These are phyloP conservation scores for Roridomyces roridus DNA, from an alignment of 768 basidiomycete genomes.

Conservation along the genomic window DNA sequence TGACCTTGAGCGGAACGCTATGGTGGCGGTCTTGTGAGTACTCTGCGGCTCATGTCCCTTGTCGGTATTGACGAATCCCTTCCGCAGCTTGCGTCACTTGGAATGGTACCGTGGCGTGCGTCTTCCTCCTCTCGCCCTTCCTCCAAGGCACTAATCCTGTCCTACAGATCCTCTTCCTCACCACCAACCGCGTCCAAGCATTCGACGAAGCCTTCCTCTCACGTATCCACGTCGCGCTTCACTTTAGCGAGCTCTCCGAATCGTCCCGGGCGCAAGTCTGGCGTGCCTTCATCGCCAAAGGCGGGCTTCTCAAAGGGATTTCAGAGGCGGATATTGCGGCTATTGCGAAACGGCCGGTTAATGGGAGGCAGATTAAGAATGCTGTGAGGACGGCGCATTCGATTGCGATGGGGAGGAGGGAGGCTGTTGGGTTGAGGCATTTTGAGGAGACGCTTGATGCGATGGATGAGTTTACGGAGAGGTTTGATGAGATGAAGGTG, in stretches of 20 bases:
- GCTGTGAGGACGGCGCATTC: conserved; percentile 69
- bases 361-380: conserved; percentile 76
- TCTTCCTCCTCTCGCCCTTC: no score
- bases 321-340: conserved; percentile 48
- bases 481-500: conserved; percentile 40
- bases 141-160: no score
- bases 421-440: conserved; percentile 55
- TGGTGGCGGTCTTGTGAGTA: conserved; percentile 71
- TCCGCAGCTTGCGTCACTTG: conserved; percentile 55
- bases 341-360: conserved; percentile 58
- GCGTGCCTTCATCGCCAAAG: conserved; percentile 57
- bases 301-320: conserved; percentile 39
- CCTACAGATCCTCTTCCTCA: conserved; percentile 53
- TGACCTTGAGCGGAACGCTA: conserved; percentile 70
- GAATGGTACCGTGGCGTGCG: conserved; percentile 56
- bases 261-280: conserved; percentile 66
- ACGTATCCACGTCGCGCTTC: conserved; percentile 69
- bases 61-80: conserved; percentile 28
- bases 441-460: conserved; percentile 64
- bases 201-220: conserved; percentile 76
- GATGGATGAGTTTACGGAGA: conserved; percentile 63
- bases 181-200: conserved; percentile 61
- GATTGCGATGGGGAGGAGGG: conserved; percentile 55
- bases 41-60: conserved; percentile 13
- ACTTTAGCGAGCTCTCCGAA: conserved; percentile 62